These are phyloP conservation scores for Cordyceps fumosorosea DNA, from an alignment of 2,329 filamentous ascomycete genomes.

Conservation along the genomic window DNA sequence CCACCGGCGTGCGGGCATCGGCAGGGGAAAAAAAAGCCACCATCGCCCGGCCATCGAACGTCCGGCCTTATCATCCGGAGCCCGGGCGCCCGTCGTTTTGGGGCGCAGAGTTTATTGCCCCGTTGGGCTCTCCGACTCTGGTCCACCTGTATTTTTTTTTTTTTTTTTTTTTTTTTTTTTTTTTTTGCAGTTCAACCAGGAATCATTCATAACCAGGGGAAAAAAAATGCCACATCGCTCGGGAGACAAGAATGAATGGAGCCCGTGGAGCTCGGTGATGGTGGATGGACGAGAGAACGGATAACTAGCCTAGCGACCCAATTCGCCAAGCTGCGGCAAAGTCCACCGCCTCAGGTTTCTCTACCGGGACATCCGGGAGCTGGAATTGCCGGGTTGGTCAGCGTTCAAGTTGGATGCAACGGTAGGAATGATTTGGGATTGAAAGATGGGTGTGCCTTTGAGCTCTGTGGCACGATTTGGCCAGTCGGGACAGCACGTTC, in stretches of 20 bases:
- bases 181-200: too few species aligned
- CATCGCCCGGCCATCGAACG: slow-evolving; percentile 27
- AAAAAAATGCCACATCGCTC: background rate
- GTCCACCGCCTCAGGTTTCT: background rate
- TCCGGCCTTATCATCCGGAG: slow-evolving; percentile 24
- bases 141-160: background rate
- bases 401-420: background rate
- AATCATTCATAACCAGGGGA: too few species aligned
- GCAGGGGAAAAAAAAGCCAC: slow-evolving; percentile 27
- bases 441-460: too few species aligned
- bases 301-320: background rate
- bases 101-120: background rate
- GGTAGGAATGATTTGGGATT: background rate
- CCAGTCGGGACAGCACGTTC: too few species aligned
- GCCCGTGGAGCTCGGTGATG: background rate
- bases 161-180: too few species aligned
- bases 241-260: background rate
- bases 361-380: background rate
- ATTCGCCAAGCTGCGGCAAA: background rate
- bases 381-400: background rate
- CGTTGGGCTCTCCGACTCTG: background rate
- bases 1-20: slow-evolving; percentile 11
- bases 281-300: background rate
- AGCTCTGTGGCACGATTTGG: too few species aligned
- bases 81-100: slow-evolving; percentile 17